phyloP scores from a whole-genome alignment of 2,329 filamentous ascomycete species.

The Calonectria hawksworthii region DNA sequence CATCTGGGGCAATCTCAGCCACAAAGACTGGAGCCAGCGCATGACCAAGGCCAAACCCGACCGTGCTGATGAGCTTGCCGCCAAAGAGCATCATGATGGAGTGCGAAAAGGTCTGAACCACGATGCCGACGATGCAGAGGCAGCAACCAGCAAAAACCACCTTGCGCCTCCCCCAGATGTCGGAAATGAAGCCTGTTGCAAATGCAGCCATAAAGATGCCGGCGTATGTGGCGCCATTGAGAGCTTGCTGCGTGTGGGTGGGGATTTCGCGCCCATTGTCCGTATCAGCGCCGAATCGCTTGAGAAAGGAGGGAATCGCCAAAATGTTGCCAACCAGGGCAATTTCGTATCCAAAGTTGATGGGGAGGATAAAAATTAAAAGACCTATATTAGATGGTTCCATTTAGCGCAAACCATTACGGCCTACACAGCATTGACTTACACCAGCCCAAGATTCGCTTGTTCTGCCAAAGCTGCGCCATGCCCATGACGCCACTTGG shows the following conservation, averaged over 20 bases:
- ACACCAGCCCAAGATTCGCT: slow-evolving; percentile 23
- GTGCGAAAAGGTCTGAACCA: slow-evolving; percentile 40
- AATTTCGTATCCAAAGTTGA: slow-evolving; percentile 48
- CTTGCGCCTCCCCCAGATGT: slow-evolving; percentile 39
- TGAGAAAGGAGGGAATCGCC: slow-evolving; percentile 42
- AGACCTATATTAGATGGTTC: slow-evolving; percentile 25
- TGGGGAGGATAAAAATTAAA: slow-evolving; percentile 42
- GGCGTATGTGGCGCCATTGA: slow-evolving; percentile 43
- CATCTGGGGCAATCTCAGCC: slow-evolving; percentile 46
- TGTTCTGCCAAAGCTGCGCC: slow-evolving; percentile 7
- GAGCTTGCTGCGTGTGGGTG: slow-evolving; percentile 43
- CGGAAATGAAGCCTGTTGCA: slow-evolving; percentile 41
- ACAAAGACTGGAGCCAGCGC: slow-evolving; percentile 47
- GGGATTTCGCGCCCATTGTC: slow-evolving; percentile 34
- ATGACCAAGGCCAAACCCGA: slow-evolving; percentile 48
- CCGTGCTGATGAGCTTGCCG: slow-evolving; percentile 43
- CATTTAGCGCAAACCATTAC: neutral
- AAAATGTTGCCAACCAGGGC: slow-evolving; percentile 45
- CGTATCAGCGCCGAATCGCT: slow-evolving; percentile 38
- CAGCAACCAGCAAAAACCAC: slow-evolving; percentile 39
- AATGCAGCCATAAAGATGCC: slow-evolving; percentile 47
- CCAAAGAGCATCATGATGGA: slow-evolving; percentile 44
- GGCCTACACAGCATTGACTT: neutral
- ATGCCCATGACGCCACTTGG: neutral
- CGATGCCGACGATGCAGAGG: slow-evolving; percentile 40